A percentile compares a stretch with the other conserved stretches of the same genome.
phyloP scores from a whole-genome alignment of 495 filamentous ascomycete genomes.

The Letharia columbiana region DNA sequence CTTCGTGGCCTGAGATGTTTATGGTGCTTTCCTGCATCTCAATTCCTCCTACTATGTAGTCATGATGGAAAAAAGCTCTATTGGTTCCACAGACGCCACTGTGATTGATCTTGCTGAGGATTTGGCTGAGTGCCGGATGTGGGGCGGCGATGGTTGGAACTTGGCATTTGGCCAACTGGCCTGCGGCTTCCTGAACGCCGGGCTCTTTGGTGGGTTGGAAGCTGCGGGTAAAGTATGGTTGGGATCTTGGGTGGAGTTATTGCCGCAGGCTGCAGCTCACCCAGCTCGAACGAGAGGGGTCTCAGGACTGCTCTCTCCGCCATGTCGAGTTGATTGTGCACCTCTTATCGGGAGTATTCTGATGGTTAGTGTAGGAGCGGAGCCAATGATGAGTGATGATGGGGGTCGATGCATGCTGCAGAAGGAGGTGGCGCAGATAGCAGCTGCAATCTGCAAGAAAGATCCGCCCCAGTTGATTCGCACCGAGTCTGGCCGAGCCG shows the following conservation, averaged over 20 bases:
- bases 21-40: neutral
- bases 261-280: neutral
- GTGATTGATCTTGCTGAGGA: conserved; percentile 5
- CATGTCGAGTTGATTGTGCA: no score
- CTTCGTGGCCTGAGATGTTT: conserved; percentile 3
- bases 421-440: no score
- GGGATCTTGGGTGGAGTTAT: neutral
- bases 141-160: neutral
- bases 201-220: neutral
- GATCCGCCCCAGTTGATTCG: neutral
- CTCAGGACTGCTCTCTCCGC: neutral
- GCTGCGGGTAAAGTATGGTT: neutral
- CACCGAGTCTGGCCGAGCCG: neutral
- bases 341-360: no score
- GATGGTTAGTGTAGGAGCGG: no score
- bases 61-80: neutral
- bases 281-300: neutral
- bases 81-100: conserved; percentile 5
- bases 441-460: neutral
- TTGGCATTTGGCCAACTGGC: neutral
- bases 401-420: no score
- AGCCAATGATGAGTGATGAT: no score
- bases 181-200: neutral
- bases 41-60: neutral
- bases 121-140: neutral